These are phyloP conservation scores for Candida maris DNA, from an alignment of 805 yeast species.

Conservation along the genomic window DNA sequence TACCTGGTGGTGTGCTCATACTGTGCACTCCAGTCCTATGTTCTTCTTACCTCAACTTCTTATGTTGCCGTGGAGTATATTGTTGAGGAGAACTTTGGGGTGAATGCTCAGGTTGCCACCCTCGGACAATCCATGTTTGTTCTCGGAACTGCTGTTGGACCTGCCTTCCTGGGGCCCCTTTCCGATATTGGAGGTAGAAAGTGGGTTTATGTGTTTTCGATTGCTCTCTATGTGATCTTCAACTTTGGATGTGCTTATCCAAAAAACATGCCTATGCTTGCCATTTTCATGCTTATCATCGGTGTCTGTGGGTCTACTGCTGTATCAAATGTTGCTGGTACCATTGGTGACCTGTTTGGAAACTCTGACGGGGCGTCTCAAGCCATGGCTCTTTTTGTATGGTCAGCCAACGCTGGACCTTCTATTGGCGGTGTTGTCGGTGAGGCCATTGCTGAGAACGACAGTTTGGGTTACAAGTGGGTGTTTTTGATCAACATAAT, in stretches of 20 bases:
- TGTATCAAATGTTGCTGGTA: slow-evolving; percentile 34
- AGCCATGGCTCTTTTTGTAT: slow-evolving; percentile 34
- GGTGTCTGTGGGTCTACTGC: slow-evolving; percentile 34
- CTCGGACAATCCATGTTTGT: slow-evolving; percentile 35
- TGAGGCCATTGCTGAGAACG: slow-evolving; percentile 32
- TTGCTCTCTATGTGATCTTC: slow-evolving; percentile 26
- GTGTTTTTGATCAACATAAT: slow-evolving; percentile 32
- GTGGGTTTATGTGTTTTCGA: slow-evolving; percentile 34
- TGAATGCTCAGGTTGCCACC: slow-evolving; percentile 31
- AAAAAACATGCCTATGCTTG: slow-evolving; percentile 31
- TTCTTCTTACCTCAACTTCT: slow-evolving; percentile 32
- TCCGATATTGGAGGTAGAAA: slow-evolving; percentile 36
- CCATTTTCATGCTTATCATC: slow-evolving; percentile 31
- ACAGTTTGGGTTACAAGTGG: slow-evolving; percentile 31
- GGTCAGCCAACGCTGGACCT: slow-evolving; percentile 35
- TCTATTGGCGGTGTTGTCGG: slow-evolving; percentile 36
- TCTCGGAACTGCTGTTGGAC: slow-evolving; percentile 35
- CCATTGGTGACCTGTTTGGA: slow-evolving; percentile 34
- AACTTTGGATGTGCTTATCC: slow-evolving; percentile 35
- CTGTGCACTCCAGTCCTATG: slow-evolving; percentile 29
- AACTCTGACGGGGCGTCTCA: slow-evolving; percentile 34
- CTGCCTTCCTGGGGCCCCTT: slow-evolving; percentile 34
- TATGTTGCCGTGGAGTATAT: slow-evolving; percentile 31
- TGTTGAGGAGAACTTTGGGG: slow-evolving; percentile 26
- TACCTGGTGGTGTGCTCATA: slow-evolving; percentile 25